Evolutionary conservation across 202 grass and related monocot species (phyloP), one percentile per base, ranked within the genome.

Genomic region (Saccharum hybrid): DNA sequence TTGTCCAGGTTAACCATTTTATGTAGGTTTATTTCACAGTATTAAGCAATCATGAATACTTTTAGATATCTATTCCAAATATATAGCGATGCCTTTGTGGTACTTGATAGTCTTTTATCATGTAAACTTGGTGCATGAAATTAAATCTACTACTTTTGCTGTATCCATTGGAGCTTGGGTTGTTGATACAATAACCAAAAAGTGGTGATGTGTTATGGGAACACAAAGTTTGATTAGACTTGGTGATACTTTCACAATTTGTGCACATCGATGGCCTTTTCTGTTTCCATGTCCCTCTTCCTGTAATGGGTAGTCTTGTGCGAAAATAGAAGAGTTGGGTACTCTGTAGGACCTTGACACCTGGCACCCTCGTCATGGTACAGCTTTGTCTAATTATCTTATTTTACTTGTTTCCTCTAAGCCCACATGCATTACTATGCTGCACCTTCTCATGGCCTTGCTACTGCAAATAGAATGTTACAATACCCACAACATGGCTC

Each of bases 1-100:
- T 65, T 92, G 63, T 76, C 85, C 73, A 97, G 94, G 94, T 90
- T 85, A 56, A 66, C 70, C 30, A 78, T 84, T 46, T 84, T 84
- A 34, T 46, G 13, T 23, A 68, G 23, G 78, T 78, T 56, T 61
- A 13, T 70, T 70, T 19, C 26, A 6, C 18, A 46, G 19, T 38
- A 56, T 49, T 36, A 83, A 64, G 16, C 45, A 21, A 72, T 68
- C 26, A 77, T 66, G 72, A 45, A 40, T 67, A 67, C 19, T 13
- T 81, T 46, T 43, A 33, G 33, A 15, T 6, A 10, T 78, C 45
- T 37, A 43, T 66, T 51, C 81, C n/a, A 59, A n/a, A 10, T 39
- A 66, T 70, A 68, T 48, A 77, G 23, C n/a, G 5, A 57, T 84
- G 23, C 33, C 18, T 31, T 10, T 61, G 8, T 61, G n/a, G 21